Evolutionary conservation across 148 eudicot genomes (phyloP).

Genomic region (Euryodendron excelsum): DNA sequence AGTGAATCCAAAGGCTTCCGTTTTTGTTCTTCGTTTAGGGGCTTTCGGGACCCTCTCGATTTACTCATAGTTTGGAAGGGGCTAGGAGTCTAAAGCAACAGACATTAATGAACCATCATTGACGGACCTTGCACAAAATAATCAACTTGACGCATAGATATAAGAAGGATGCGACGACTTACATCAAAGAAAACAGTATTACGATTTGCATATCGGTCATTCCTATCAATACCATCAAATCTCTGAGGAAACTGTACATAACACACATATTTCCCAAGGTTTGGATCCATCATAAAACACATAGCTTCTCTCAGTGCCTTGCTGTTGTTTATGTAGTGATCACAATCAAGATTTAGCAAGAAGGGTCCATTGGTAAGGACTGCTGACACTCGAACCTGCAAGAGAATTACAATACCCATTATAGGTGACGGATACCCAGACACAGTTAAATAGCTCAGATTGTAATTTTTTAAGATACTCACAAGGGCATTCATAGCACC

Average conservation of each 20-base stretch:
- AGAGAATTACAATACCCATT: slow-evolving; percentile 8
- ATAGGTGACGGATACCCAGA: background rate
- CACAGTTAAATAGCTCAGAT: background rate
- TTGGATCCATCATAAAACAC: slow-evolving; percentile 93
- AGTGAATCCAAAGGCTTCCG: slow-evolving; percentile 9
- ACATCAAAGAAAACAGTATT: slow-evolving; percentile 94
- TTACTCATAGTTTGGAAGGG: slow-evolving; percentile 7
- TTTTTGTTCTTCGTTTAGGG: background rate
- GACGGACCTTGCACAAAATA: background rate
- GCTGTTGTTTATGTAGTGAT: slow-evolving; percentile 89
- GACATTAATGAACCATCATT: background rate
- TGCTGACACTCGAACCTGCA: slow-evolving; percentile 88
- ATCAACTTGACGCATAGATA: background rate
- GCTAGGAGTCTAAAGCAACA: background rate
- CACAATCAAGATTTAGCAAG: slow-evolving; percentile 90
- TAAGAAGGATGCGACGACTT: slow-evolving; percentile 28
- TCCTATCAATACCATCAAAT: slow-evolving; percentile 84
- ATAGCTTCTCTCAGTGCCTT: slow-evolving; percentile 82
- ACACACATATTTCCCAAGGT: slow-evolving; percentile 82
- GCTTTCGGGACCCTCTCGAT: slow-evolving; percentile 3
- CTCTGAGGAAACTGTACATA: slow-evolving; percentile 95
- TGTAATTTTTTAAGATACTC: slow-evolving; percentile 27
- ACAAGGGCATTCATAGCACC: slow-evolving; percentile 96
- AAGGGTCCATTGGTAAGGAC: slow-evolving; percentile 91
- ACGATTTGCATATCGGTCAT: slow-evolving; percentile 88